Base-by-base conservation (phyloP, 1,139 yeast genomes). In the Schwanniomyces etchellsii region DNA sequence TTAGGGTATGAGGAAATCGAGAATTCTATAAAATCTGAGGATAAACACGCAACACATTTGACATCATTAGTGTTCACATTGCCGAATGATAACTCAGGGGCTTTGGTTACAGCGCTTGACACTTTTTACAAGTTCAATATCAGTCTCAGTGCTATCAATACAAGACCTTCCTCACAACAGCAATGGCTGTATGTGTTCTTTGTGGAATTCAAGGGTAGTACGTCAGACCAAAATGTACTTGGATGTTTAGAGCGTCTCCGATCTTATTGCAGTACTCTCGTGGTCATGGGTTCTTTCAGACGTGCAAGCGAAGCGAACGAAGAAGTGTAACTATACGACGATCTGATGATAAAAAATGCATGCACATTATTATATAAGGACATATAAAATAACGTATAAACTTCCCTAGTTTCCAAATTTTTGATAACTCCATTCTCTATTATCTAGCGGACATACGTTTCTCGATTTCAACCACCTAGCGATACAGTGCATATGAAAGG, bases 401-500 rank as follows among this genome's bases (percentile, higher is more conserved):
- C 9, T 9, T 18, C 9, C n/a, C 21, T 35, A 46, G 27, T 49
- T 52, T 17, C 95, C 95, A 57, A 82, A 77, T 65, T 84, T 81
- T 47, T 86, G 94, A 53, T 79, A 75, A 30, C 78, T 79, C 97
- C 99, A 93, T 35, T 86, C 95, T 45, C 86, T 79, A 60, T 85
- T 89, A 61, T 91, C 98, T 53, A 93, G 70, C 1, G 99, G 99
- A 67, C 99, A 93, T 20, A 89, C 96, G 40, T 89, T 88, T 62
- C 98, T 80, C n/a, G 95, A 84, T 56, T 83, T 83, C 44, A 93
- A 76, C 99, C 99, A 91, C 47, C 95, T 76, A 31, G 89, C 79
- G 44, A 91, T 93, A 60, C 99, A 91, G 60, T 91, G 99, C 59
- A 89, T 70, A 52, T 86, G 96, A 68, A 86, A 86, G 14, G 95